Percentiles rank a stretch among this genome's conserved stretches.
phyloP scores from a whole-genome alignment of 2,329 filamentous ascomycete species.

The Remersonia thermophila region DNA sequence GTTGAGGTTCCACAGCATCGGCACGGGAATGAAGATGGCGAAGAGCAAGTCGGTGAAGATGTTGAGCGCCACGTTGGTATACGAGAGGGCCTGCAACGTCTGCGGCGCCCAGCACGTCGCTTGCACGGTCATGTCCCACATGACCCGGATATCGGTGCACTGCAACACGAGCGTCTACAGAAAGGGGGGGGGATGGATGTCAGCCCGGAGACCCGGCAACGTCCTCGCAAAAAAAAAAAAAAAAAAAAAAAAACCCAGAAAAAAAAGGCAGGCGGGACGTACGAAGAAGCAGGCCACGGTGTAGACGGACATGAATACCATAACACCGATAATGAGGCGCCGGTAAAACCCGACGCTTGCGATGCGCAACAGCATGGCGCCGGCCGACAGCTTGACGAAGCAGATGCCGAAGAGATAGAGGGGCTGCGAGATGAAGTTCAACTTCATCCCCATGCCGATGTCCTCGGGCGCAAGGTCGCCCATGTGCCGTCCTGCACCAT shows the following conservation, averaged over 20 bases:
- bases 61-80: constrained; percentile 27
- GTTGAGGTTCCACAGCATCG: constrained; percentile 19
- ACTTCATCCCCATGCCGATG: constrained; percentile 26
- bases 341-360: constrained; percentile 25
- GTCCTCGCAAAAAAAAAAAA: no score
- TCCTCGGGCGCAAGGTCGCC: constrained; percentile 27
- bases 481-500: constrained; percentile 34
- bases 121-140: constrained; percentile 30
- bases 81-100: constrained; percentile 30
- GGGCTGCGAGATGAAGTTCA: constrained; percentile 32
- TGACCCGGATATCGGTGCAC: constrained; percentile 31
- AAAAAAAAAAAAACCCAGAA: no score
- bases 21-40: constrained; percentile 18
- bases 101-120: constrained; percentile 29
- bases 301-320: constrained; percentile 25
- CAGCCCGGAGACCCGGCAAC: no score
- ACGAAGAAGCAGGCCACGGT: constrained; percentile 27
- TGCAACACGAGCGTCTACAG: constrained; percentile 33
- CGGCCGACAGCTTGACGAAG: constrained; percentile 31
- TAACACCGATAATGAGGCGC: constrained; percentile 25
- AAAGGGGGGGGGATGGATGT: no score
- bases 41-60: constrained; percentile 19
- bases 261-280: constrained; percentile 7
- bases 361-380: constrained; percentile 29
- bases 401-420: constrained; percentile 31